phyloP scores from a whole-genome alignment of 495 filamentous ascomycete genomes.

The Aspergillus nidulans region DNA sequence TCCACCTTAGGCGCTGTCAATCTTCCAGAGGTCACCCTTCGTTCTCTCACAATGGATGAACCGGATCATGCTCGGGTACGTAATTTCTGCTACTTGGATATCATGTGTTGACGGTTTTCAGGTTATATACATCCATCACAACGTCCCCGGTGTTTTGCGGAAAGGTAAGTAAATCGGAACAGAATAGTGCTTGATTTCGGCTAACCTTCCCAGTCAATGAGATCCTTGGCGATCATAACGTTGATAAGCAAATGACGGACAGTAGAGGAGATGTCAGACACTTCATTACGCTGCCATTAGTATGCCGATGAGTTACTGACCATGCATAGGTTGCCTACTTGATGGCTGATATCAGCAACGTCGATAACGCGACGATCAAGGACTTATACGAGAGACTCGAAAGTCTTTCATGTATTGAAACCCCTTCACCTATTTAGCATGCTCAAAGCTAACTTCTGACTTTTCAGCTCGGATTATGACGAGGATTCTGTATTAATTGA shows the following conservation, averaged over 20 bases:
- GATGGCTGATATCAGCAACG: constrained; percentile 94
- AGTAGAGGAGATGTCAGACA: constrained; percentile 76
- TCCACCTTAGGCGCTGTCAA: constrained; percentile 89
- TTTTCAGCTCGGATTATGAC: constrained; percentile 74
- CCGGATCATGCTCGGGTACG: constrained; percentile 75
- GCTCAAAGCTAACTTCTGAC: constrained; percentile 1
- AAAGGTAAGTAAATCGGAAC: constrained; percentile 51
- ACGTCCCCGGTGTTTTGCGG: constrained; percentile 88
- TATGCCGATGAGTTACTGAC: constrained; percentile 11
- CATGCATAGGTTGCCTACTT: constrained; percentile 74
- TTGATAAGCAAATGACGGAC: constrained; percentile 97
- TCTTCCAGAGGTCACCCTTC: constrained; percentile 86
- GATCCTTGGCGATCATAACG: constrained; percentile 89
- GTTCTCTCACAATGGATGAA: constrained; percentile 82
- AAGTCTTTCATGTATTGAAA: constrained; percentile 61
- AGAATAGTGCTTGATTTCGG: not conserved
- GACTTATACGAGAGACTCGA: constrained; percentile 80
- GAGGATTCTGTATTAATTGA: constrained; percentile 71
- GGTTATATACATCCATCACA: constrained; percentile 93
- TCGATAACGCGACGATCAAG: constrained; percentile 75
- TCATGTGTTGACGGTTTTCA: constrained; percentile 24
- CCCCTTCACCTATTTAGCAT: not conserved
- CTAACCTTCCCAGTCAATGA: constrained; percentile 65
- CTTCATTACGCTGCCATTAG: not conserved
- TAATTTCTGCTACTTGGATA: not conserved